These are phyloP conservation scores for Cryptococcus sp. DNA, from an alignment of 1,284 basidiomycete genomes.

Conservation along the genomic window DNA sequence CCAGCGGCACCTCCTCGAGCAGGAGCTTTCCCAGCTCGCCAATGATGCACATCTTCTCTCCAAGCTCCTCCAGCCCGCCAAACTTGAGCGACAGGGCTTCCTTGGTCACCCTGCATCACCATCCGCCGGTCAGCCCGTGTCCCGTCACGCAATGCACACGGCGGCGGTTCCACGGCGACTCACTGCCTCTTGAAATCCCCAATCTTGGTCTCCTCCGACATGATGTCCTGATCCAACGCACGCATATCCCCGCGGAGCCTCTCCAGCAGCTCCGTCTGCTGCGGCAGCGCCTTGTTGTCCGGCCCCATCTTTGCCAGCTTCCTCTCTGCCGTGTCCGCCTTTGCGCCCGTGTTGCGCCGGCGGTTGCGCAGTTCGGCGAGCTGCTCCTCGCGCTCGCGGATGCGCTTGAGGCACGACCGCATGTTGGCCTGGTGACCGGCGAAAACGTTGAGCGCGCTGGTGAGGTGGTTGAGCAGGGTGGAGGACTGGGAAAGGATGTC, in stretches of 20 bases:
- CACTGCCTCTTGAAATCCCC: conserved; percentile 76
- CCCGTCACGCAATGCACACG: neutral
- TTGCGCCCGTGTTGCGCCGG: conserved; percentile 63
- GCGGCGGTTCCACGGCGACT: no score
- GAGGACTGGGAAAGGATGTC: conserved; percentile 73
- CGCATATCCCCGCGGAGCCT: conserved; percentile 74
- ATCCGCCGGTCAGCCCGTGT: conserved; percentile 6
- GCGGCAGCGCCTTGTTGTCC: conserved; percentile 78
- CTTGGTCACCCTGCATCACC: conserved; percentile 49
- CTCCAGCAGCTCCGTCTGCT: conserved; percentile 73
- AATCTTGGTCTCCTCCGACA: conserved; percentile 74
- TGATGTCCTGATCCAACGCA: conserved; percentile 73
- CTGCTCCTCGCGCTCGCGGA: conserved; percentile 79
- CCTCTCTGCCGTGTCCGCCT: conserved; percentile 83
- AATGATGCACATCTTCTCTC: conserved; percentile 80
- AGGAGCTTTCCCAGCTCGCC: conserved; percentile 77
- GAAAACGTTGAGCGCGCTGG: conserved; percentile 66
- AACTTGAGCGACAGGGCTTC: conserved; percentile 82
- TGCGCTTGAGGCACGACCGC: conserved; percentile 56
- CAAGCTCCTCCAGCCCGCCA: conserved; percentile 78
- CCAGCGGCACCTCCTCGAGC: conserved; percentile 75
- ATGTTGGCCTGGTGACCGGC: conserved; percentile 70
- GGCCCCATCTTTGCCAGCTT: conserved; percentile 87
- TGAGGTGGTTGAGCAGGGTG: conserved; percentile 66
- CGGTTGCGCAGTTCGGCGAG: conserved; percentile 73